Percentiles rank a stretch among this genome's conserved stretches.
These are phyloP conservation scores for Pichia sp. DNA, from an alignment of 1,139 yeast genomes.

Conservation along the genomic window DNA sequence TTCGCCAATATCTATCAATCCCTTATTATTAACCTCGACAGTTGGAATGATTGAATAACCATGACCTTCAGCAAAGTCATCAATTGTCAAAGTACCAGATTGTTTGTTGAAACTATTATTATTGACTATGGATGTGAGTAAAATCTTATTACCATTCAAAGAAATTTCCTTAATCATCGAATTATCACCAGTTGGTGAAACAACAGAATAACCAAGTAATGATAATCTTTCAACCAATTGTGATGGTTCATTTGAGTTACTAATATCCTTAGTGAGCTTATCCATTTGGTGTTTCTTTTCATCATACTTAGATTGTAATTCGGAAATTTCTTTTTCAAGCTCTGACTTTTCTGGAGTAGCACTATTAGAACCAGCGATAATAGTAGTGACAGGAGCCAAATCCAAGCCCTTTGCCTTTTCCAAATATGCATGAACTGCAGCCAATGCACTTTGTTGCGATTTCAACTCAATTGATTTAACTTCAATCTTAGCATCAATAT, in stretches of 20 bases:
- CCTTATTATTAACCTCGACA: neutral
- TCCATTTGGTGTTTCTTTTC: slow-evolving; percentile 11
- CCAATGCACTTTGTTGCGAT: slow-evolving; percentile 18
- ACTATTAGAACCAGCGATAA: neutral
- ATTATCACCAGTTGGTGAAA: slow-evolving; percentile 11
- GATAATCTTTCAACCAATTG: slow-evolving; percentile 16
- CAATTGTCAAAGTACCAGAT: slow-evolving; percentile 6
- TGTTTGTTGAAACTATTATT: slow-evolving; percentile 22
- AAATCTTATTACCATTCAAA: slow-evolving; percentile 1
- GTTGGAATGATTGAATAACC: slow-evolving; percentile 23
- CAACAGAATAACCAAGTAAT: slow-evolving; percentile 19
- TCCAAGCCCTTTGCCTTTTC: slow-evolving; percentile 14
- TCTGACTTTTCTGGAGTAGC: neutral
- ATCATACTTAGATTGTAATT: slow-evolving; percentile 12
- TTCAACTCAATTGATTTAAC: slow-evolving; percentile 14
- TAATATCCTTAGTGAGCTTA: slow-evolving; percentile 1
- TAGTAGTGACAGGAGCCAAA: slow-evolving; percentile 12
- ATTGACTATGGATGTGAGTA: slow-evolving; percentile 9
- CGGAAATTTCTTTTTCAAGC: slow-evolving; percentile 14
- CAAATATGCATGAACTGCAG: slow-evolving; percentile 20
- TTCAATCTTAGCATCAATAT: slow-evolving; percentile 16
- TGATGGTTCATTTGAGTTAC: slow-evolving; percentile 4
- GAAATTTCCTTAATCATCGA: neutral
- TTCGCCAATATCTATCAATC: slow-evolving; percentile 2
- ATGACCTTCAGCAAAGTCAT: slow-evolving; percentile 1